Conservation (phyloP, 805 yeast genomes). For the Danielia reshetovae region DNA sequence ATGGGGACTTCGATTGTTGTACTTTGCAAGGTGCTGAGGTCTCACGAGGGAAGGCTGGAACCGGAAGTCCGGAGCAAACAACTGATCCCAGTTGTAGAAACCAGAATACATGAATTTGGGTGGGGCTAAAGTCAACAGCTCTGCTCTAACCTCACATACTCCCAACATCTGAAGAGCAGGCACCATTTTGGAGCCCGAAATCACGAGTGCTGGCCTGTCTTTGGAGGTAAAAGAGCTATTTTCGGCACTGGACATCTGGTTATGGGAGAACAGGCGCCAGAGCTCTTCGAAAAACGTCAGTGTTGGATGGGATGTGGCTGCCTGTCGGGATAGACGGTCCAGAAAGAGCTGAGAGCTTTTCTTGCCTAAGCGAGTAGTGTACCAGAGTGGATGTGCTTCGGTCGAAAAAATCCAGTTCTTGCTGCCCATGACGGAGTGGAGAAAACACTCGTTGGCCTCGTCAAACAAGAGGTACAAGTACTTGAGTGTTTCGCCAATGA, state of each 20-base stretch:
- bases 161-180: slow-evolving; percentile 19
- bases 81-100: slow-evolving; percentile 32
- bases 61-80: slow-evolving; percentile 44
- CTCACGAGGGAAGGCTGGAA: slow-evolving; percentile 37
- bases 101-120: slow-evolving; percentile 29
- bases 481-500: slow-evolving; percentile 80
- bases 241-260: slow-evolving; percentile 9
- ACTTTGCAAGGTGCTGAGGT: slow-evolving; percentile 32
- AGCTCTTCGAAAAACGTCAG: slow-evolving; percentile 1
- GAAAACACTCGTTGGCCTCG: slow-evolving; percentile 45
- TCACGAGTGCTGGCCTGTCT: too few relatives aligned
- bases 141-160: slow-evolving; percentile 31
- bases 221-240: too few relatives aligned
- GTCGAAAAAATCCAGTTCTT: slow-evolving; percentile 71
- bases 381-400: slow-evolving; percentile 91
- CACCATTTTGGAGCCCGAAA: slow-evolving; percentile 6
- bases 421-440: slow-evolving; percentile 37
- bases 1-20: slow-evolving; percentile 12
- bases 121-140: slow-evolving; percentile 10
- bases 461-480: slow-evolving; percentile 80
- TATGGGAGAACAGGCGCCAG: slow-evolving; percentile 1
- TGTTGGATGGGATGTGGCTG: background rate
- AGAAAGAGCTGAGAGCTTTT: slow-evolving; percentile 1
- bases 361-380: slow-evolving; percentile 30
- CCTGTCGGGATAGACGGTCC: background rate